Percentiles rank a stretch among this genome's conserved stretches.
Evolutionary conservation across 441 rosid genomes (phyloP).

Genomic region (Adansonia rubrostipa): DNA sequence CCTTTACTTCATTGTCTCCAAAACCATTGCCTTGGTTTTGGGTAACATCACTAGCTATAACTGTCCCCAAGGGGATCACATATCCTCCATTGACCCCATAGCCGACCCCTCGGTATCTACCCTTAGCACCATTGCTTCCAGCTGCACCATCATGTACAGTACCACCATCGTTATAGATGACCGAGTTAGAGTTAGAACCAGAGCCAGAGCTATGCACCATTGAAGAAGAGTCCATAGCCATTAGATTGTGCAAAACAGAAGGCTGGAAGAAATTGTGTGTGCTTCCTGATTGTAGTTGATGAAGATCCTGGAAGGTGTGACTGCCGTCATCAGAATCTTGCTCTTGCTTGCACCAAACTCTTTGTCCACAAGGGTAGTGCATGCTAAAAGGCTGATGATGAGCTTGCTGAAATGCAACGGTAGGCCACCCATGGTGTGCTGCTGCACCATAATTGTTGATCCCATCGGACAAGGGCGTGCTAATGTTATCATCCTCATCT

Average conservation of each 20-base stretch:
- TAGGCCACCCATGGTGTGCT: conserved; percentile 44
- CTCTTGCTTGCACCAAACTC: conserved; percentile 78
- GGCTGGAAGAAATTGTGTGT: conserved; percentile 57
- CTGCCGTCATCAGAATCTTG: conserved; percentile 43
- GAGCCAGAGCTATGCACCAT: conserved; percentile 56
- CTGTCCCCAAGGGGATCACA: conserved; percentile 45
- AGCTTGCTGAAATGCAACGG: conserved; percentile 54
- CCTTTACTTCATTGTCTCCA: conserved; percentile 40
- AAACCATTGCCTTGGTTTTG: conserved; percentile 31
- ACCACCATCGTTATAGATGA: conserved; percentile 41
- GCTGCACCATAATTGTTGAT: conserved; percentile 28
- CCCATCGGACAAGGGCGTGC: conserved; percentile 36
- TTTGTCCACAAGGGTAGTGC: conserved; percentile 49
- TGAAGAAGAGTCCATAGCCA: conserved; percentile 48
- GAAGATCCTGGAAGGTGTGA: conserved; percentile 38
- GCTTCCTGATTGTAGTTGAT: conserved; percentile 45
- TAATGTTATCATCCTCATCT: conserved; percentile 21
- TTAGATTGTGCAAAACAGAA: conserved; percentile 44
- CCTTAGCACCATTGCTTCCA: conserved; percentile 13
- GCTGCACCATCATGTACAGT: conserved; percentile 25
- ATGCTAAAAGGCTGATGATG: conserved; percentile 31
- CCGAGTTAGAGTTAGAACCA: conserved; percentile 48
- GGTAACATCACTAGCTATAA: conserved; percentile 28
- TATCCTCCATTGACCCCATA: conserved; percentile 33
- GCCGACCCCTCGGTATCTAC: conserved; percentile 39